These are phyloP conservation scores for Diutina mesorugosa DNA, from an alignment of 1,139 yeast species.

Conservation along the genomic window DNA sequence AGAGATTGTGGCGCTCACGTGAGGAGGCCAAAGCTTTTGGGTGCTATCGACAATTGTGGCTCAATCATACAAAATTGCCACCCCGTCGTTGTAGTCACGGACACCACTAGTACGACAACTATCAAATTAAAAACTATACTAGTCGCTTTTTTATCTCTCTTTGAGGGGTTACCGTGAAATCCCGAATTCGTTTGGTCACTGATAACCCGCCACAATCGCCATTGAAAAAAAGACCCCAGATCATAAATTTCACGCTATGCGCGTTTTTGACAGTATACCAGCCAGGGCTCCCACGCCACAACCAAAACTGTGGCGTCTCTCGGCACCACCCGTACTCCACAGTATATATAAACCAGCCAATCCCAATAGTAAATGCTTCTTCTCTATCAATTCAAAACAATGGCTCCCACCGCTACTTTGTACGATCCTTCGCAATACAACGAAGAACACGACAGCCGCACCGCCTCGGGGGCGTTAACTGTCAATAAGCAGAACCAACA, in stretches of 20 bases:
- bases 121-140: too few species aligned
- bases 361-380: neutral
- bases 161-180: too few species aligned
- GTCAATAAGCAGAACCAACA: constrained; percentile 14
- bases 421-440: constrained; percentile 2
- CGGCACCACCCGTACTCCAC: neutral
- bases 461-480: constrained; percentile 15
- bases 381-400: neutral
- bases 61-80: neutral
- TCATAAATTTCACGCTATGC: too few species aligned
- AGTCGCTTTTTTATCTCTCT: too few species aligned
- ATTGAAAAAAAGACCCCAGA: too few species aligned
- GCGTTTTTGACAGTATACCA: too few species aligned
- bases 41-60: neutral
- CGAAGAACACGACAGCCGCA: constrained; percentile 4
- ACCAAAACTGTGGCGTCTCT: neutral
- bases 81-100: neutral
- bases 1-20: neutral
- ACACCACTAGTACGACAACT: too few species aligned
- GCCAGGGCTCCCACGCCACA: too few species aligned
- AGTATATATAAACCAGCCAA: neutral
- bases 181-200: too few species aligned
- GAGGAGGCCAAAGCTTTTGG: neutral
- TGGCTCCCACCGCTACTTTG: neutral
- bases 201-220: too few species aligned